Evolutionary conservation across 2,329 filamentous ascomycete species (phyloP).

Genomic region (Venturia pyrina): DNA sequence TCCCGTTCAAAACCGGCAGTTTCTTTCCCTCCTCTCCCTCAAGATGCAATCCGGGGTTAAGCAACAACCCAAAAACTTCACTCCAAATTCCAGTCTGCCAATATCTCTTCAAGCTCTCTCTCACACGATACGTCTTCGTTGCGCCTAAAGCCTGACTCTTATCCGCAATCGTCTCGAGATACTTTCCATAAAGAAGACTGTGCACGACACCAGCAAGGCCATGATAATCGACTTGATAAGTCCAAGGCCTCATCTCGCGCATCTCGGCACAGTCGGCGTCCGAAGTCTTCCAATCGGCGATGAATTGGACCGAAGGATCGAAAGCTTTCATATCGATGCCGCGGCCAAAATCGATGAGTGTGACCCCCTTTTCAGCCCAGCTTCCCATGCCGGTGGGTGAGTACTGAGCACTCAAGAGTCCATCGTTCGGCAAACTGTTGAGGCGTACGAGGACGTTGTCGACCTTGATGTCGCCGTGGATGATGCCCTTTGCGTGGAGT

Average conservation of each 20-base stretch:
- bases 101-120: conserved; percentile 81
- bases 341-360: conserved; percentile 89
- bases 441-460: conserved; percentile 92
- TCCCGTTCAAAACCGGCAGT: conserved; percentile 63
- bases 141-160: conserved; percentile 44
- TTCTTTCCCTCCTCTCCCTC: conserved; percentile 53
- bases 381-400: conserved; percentile 62
- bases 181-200: conserved; percentile 83
- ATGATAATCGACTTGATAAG: conserved; percentile 94
- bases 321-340: conserved; percentile 91
- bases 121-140: conserved; percentile 64
- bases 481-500: conserved; percentile 65
- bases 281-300: conserved; percentile 89
- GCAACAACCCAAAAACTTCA: conserved; percentile 69
- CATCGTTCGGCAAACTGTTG: conserved; percentile 38
- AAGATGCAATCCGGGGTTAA: conserved; percentile 68
- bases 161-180: conserved; percentile 66
- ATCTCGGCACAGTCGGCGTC: conserved; percentile 91
- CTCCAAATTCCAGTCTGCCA: conserved; percentile 93
- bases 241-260: conserved; percentile 89
- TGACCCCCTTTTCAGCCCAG: conserved; percentile 71
- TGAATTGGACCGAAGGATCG: conserved; percentile 65
- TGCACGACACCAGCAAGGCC: conserved; percentile 84
- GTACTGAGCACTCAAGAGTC: conserved; percentile 54
- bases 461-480: conserved; percentile 90